Base-by-base conservation (phyloP, 1,284 basidiomycete species). In the Ustilago lituana region DNA sequence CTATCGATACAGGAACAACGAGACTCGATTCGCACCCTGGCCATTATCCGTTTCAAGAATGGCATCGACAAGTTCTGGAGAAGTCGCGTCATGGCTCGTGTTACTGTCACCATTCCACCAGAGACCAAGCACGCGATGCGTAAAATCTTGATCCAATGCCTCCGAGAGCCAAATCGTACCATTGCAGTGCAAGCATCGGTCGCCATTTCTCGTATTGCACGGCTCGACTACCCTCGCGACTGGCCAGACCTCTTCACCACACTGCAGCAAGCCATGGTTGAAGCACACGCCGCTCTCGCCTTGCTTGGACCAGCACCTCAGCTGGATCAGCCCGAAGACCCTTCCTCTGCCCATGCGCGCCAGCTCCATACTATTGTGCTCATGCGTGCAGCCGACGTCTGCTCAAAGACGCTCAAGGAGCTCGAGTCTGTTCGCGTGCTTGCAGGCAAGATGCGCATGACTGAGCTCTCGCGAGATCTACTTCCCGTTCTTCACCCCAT, bases 31-130 rank as follows among this genome's bases (percentile, higher is more conserved):
- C 73, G 73, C 43, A 74, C 43, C 46, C 54, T 78, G 2, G 79
- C 79, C 31, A 76, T 79, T 55, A 82, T 82, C 27, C 76, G 80
- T 19, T 76, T 82, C 73, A 82, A 82, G 57, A 80, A 82, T 59
- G 80, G 77, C 26, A 66, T 79, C 50, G 68, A 76, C 46, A 79
- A 77, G 57, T 79, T 59, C 48, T 82, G 80, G 80, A 54, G 80
- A 6, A 61, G 63, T 31, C 70, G 79, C 5, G 66, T 81, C 50
- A 65, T 77, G 45, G 61, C 65, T 27, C 63, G 71, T 14, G 61
- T 68, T 20, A 70, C 59, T 19, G 66, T 80, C 48, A 68, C 73
- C 43, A 78, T 82, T 37, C 49, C 62, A 12, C 15, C 61, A 14
- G 68, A 77, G 24, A 56, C 66, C 14, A 81, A 81, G 60, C 70